Conservation (phyloP, 306 rosid genomes). For the Cicer pinnatifidum region DNA sequence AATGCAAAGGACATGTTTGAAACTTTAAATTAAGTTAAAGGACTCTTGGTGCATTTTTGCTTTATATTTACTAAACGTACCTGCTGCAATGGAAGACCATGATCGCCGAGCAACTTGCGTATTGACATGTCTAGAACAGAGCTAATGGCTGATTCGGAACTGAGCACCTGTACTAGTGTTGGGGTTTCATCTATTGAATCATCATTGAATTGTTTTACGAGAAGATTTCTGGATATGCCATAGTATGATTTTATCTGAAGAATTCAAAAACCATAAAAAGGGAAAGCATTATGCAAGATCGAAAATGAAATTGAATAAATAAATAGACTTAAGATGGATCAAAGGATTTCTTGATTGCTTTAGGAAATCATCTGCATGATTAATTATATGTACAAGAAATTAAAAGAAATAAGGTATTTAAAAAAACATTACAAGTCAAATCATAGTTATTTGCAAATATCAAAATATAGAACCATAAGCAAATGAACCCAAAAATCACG, state of each 20-base stretch:
- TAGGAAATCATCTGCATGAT: neutral
- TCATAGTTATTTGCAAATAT: neutral
- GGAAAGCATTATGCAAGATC: conserved; percentile 15
- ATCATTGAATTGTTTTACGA: conserved; percentile 82
- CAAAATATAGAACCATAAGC: neutral
- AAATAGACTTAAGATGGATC: neutral
- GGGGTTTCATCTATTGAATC: conserved; percentile 88
- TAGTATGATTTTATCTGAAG: conserved; percentile 93
- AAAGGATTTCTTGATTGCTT: neutral
- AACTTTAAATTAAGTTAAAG: too few relatives aligned
- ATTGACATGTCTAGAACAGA: conserved; percentile 95
- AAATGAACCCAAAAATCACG: neutral
- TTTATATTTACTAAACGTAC: conserved; percentile 44
- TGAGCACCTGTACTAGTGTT: conserved; percentile 77
- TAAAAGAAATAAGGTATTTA: neutral
- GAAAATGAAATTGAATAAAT: conserved; percentile 3
- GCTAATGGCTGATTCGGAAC: conserved; percentile 90
- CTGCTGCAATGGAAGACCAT: conserved; percentile 94
- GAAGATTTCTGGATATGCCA: conserved; percentile 88
- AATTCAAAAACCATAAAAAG: conserved; percentile 31
- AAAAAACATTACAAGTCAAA: neutral
- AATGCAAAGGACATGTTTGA: too few relatives aligned
- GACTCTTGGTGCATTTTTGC: too few relatives aligned
- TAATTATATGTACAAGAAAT: neutral
- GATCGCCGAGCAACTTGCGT: conserved; percentile 88